Percentiles rank a stretch among this genome's conserved stretches.
Conservation (phyloP, 2,329 filamentous ascomycete species). For the Pyrenophora teres region DNA sequence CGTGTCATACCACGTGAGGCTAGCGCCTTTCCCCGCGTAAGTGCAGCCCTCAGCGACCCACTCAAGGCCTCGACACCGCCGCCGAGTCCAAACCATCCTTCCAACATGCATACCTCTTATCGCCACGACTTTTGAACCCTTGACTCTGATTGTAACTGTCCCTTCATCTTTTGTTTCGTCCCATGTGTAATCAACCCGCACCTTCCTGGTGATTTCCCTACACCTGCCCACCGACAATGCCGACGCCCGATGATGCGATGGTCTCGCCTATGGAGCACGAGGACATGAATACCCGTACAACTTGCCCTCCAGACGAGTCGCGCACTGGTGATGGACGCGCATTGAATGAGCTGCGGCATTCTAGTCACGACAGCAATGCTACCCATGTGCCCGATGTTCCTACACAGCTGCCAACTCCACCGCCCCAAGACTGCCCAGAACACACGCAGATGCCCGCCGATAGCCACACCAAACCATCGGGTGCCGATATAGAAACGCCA, state of each 20-base stretch:
- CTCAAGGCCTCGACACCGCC: slow-evolving; percentile 23
- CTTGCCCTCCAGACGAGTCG: slow-evolving; percentile 56
- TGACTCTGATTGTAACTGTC: slow-evolving; percentile 14
- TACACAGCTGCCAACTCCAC: slow-evolving; percentile 44
- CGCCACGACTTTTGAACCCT: slow-evolving; percentile 14
- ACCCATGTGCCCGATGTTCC: slow-evolving; percentile 21
- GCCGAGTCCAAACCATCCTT: slow-evolving; percentile 23
- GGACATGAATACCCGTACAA: slow-evolving; percentile 51
- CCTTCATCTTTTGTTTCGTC: slow-evolving; percentile 12
- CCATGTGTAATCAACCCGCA: slow-evolving; percentile 24
- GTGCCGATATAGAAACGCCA: slow-evolving; percentile 40
- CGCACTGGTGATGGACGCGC: slow-evolving; percentile 34
- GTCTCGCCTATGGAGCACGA: slow-evolving; percentile 49
- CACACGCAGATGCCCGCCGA: slow-evolving; percentile 23
- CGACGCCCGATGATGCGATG: slow-evolving; percentile 53
- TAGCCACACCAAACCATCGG: slow-evolving; percentile 37
- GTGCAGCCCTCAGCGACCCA: slow-evolving; percentile 26
- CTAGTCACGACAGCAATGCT: slow-evolving; percentile 21
- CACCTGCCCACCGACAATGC: slow-evolving; percentile 50
- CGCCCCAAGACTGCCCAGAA: slow-evolving; percentile 35
- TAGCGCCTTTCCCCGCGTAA: slow-evolving; percentile 36
- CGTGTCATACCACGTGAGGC: slow-evolving; percentile 27
- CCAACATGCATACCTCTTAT: slow-evolving; percentile 12
- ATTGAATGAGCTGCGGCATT: slow-evolving; percentile 37
- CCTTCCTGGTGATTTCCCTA: slow-evolving; percentile 34